Base-by-base conservation (phyloP, 352 stramenopile species). In the Pythium guiyangense region DNA sequence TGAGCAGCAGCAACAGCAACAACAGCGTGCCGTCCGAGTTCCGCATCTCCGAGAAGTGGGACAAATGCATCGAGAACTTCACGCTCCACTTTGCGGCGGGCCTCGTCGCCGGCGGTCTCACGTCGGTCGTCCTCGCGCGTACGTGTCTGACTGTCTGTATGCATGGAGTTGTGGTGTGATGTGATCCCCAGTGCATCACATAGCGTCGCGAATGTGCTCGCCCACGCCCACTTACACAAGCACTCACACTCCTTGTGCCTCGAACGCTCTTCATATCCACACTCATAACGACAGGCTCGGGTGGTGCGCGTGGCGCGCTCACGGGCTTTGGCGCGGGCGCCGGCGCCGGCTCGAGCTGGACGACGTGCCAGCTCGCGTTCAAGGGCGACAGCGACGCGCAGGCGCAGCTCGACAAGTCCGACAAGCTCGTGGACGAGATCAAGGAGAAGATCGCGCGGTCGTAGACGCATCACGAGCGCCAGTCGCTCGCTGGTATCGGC, bases 51-150 rank as follows among this genome's bases (percentile, higher is more conserved):
- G 84, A 94, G 72, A 94, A 94, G 66, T 94, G 84, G 84, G 84
- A 94, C 77, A 92, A 92, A 70, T 94, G 84, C 54, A 70, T 94
- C 40, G 84, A 94, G 68, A 94, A 92, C 70, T 94, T 94, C 52
- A 74, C 83, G 59, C 81, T 94, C 44, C 84, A 94, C 74, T 94
- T 94, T 70, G 74, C 73, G 3, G 80, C 80, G 31, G 84, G 84
- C 20, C 80, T 92, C 44, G 82, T 94, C 40, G 84, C 82, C 42
- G 84, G 84, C 48, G 84, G 84, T 25, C 73, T 94, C 69, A 86
- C 84, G 46, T 92, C 82, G 18, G 63, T 94, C 60, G 84, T 94
- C 27, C 67, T 94, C 29, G 80, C 84, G 45, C 84, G 84, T 93
- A 78, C 64, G 84, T 88, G 29, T 25, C 12, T 43, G 18, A 20